Evolutionary conservation across 495 filamentous ascomycete species (phyloP).

Genomic region (Hypoxylon rickii): DNA sequence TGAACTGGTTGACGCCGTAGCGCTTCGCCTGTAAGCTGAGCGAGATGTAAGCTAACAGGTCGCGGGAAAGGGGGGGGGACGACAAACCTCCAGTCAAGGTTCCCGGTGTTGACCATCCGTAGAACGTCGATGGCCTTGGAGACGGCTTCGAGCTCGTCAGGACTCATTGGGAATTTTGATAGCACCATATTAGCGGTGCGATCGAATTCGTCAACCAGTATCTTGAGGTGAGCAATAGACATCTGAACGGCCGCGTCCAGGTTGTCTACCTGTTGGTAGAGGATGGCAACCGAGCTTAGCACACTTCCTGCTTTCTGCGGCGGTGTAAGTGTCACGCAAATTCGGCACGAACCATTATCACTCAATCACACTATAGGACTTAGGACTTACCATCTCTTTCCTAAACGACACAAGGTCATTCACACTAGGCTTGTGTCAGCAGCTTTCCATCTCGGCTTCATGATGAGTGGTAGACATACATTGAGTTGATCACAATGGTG

Average conservation of each 20-base stretch:
- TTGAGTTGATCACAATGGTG: slow-evolving; percentile 34
- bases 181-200: slow-evolving; percentile 21
- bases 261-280: slow-evolving; percentile 30
- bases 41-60: slow-evolving; percentile 3
- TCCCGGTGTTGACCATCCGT: slow-evolving; percentile 32
- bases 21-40: slow-evolving; percentile 28
- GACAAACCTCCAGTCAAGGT: slow-evolving; percentile 36
- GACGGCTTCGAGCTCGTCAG: slow-evolving; percentile 22
- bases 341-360: too few species aligned
- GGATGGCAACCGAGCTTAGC: slow-evolving; percentile 36
- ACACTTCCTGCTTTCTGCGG: slow-evolving; percentile 34
- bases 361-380: too few species aligned
- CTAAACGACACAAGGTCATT: slow-evolving; percentile 37
- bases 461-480: slow-evolving; percentile 10
- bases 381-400: slow-evolving; percentile 35
- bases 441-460: background rate
- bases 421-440: slow-evolving; percentile 16
- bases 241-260: slow-evolving; percentile 35
- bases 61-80: background rate
- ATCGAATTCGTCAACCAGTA: slow-evolving; percentile 31
- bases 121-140: slow-evolving; percentile 22
- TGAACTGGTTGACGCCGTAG: slow-evolving; percentile 28
- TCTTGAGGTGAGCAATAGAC: slow-evolving; percentile 30
- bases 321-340: background rate
- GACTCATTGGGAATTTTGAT: slow-evolving; percentile 10